Conservation (phyloP, 305 asterid genomes). For the Solanum chacoense region DNA sequence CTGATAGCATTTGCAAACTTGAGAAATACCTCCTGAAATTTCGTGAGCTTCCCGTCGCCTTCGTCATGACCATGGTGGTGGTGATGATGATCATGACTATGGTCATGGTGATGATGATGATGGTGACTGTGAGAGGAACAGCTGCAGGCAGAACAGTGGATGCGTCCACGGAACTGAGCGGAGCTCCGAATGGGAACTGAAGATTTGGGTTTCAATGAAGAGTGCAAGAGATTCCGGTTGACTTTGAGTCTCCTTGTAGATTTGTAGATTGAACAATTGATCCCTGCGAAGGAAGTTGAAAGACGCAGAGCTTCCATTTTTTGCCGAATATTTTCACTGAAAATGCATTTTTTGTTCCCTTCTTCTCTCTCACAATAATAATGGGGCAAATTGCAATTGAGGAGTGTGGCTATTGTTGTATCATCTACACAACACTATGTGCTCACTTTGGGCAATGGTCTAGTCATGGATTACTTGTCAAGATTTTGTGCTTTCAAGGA, state of each 20-base stretch:
- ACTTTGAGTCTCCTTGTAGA: slow-evolving; percentile 22
- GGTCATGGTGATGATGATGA: slow-evolving; percentile 10
- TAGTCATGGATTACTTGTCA: not conserved
- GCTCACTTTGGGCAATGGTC: slow-evolving; percentile 5
- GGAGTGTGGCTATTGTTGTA: slow-evolving; percentile 3
- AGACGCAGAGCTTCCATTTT: slow-evolving; percentile 39
- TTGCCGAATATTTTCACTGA: not conserved
- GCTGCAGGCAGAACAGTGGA: not conserved
- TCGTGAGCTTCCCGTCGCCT: slow-evolving; percentile 32
- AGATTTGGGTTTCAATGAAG: slow-evolving; percentile 5
- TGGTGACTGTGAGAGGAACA: slow-evolving; percentile 5
- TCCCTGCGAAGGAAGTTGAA: slow-evolving; percentile 14
- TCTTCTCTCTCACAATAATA: not conserved
- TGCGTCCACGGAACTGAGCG: not conserved
- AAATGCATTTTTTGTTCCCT: not conserved
- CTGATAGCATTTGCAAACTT: slow-evolving; percentile 44
- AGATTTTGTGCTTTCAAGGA: not conserved
- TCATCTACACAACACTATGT: slow-evolving; percentile 17
- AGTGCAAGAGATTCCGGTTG: slow-evolving; percentile 9
- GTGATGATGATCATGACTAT: slow-evolving; percentile 14
- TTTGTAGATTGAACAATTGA: slow-evolving; percentile 19
- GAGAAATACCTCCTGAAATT: slow-evolving; percentile 47
- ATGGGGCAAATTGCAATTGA: not conserved
- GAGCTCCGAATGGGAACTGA: slow-evolving; percentile 7
- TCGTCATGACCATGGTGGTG: slow-evolving; percentile 22